Base-by-base conservation (phyloP, 306 rosid genomes). In the Calophaca sinica region DNA sequence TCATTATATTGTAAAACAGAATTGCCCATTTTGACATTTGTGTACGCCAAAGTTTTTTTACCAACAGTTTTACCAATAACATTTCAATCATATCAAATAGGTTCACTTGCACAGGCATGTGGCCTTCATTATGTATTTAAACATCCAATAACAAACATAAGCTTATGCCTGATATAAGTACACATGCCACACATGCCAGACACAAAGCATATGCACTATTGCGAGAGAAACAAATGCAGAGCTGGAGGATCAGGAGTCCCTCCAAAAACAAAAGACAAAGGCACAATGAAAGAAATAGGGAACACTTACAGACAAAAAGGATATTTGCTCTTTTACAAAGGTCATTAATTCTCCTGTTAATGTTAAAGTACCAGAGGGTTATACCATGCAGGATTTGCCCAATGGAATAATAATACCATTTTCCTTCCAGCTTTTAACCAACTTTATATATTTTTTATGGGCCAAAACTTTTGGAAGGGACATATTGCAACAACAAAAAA, bases 101-200 rank as follows among this genome's bases (percentile, higher is more conserved):
- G 62, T 12, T 41, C 42, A 52, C 39, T 5, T 15, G 73, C 39
- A 63, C 51, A 63, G 14, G 35, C 70, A 74, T 10, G 59, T 14
- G n/a, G 41, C 67, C 29, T 46, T 33, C 46, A 46, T 73, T 61
- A 49, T 6, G 77, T 14, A 15, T 39, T 53, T 38, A 41, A 33
- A 60, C 14, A 61, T 54, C 66, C 78, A 79, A 38, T n/a, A n/a
- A 59, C 32, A 67, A 73, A 73, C 15, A 59, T 39, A 79, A 14
- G 61, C 71, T 35, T 62, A 67, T 39, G 70, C 42, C 12, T 57
- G 26, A 52, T n/a, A 54, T 12, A 62, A 35, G 62, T 44, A 2
- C 10, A 1, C 63, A 42, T 28, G 54, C 28, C 52, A 50, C 12
- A 44, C 13, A 50, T 74, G 68, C 32, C 46, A 61, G 32, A 42